phyloP scores from a whole-genome alignment of 805 yeast genomes.

The Metschnikowia santaceciliae region DNA sequence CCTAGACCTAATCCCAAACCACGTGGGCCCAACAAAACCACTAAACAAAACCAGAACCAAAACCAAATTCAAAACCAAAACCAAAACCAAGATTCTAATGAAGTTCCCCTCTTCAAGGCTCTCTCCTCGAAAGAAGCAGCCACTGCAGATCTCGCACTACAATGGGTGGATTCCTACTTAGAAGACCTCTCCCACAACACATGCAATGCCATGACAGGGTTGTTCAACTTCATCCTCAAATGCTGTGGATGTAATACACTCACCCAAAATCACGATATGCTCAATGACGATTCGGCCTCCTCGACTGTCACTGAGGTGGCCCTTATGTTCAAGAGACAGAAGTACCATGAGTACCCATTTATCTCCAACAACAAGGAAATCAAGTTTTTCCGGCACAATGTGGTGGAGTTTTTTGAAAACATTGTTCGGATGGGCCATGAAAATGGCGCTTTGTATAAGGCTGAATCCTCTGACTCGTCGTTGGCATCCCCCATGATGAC shows the following conservation, averaged over 20 bases:
- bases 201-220: slow-evolving; percentile 47
- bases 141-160: slow-evolving; percentile 33
- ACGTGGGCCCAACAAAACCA: neutral
- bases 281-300: slow-evolving; percentile 61
- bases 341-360: slow-evolving; percentile 67
- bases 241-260: slow-evolving; percentile 67
- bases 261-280: slow-evolving; percentile 72
- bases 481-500: slow-evolving; percentile 45
- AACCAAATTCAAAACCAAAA: neutral
- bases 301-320: slow-evolving; percentile 75
- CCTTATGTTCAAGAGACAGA: slow-evolving; percentile 55
- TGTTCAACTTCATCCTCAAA: slow-evolving; percentile 66
- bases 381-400: slow-evolving; percentile 47
- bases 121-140: slow-evolving; percentile 30
- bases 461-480: slow-evolving; percentile 15
- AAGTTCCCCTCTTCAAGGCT: slow-evolving; percentile 28
- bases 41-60: neutral
- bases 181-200: slow-evolving; percentile 18
- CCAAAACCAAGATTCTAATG: slow-evolving; percentile 8
- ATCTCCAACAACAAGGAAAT: slow-evolving; percentile 45
- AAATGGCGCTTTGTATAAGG: slow-evolving; percentile 52
- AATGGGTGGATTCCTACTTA: slow-evolving; percentile 33
- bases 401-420: slow-evolving; percentile 51
- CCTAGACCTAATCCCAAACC: neutral
- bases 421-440: slow-evolving; percentile 55